These are phyloP conservation scores for Jackrogersella minutella DNA, from an alignment of 495 filamentous ascomycete genomes.

Conservation along the genomic window DNA sequence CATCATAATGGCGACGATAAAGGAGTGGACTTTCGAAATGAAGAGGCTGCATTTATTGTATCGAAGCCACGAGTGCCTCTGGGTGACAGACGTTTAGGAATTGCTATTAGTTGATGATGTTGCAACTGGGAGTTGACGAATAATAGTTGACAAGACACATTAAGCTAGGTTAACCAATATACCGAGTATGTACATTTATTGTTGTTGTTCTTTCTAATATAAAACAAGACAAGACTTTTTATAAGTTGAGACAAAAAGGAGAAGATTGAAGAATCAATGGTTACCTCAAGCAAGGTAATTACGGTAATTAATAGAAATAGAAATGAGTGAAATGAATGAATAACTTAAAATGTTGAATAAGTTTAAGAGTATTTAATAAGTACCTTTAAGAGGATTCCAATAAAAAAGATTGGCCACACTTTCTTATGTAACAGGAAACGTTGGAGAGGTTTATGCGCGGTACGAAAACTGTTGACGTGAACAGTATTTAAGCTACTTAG, in stretches of 20 bases:
- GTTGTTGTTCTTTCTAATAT: background rate
- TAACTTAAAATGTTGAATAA: background rate
- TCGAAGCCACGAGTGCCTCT: background rate
- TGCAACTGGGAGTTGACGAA: too few species aligned
- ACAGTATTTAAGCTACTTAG: conserved; percentile 4
- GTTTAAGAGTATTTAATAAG: too few species aligned
- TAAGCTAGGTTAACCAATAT: background rate
- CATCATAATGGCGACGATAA: conserved; percentile 4
- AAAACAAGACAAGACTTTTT: conserved; percentile 5
- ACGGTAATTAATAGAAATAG: background rate
- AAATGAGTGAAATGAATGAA: background rate
- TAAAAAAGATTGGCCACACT: conserved; percentile 11
- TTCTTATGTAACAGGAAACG: background rate
- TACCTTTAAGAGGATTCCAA: too few species aligned
- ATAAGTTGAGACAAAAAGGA: too few species aligned
- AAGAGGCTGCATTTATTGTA: conserved; percentile 11
- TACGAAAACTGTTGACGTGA: conserved; percentile 31
- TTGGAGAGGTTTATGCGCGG: conserved; percentile 16
- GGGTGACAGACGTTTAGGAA: background rate
- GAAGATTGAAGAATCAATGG: too few species aligned
- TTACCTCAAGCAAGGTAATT: too few species aligned
- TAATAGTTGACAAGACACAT: background rate
- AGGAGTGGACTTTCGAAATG: background rate
- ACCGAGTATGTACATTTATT: conserved; percentile 4
- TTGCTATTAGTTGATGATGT: too few species aligned